Evolutionary conservation across 2,329 filamentous ascomycete species (phyloP).

Genomic region (Microcyclosporella mali): DNA sequence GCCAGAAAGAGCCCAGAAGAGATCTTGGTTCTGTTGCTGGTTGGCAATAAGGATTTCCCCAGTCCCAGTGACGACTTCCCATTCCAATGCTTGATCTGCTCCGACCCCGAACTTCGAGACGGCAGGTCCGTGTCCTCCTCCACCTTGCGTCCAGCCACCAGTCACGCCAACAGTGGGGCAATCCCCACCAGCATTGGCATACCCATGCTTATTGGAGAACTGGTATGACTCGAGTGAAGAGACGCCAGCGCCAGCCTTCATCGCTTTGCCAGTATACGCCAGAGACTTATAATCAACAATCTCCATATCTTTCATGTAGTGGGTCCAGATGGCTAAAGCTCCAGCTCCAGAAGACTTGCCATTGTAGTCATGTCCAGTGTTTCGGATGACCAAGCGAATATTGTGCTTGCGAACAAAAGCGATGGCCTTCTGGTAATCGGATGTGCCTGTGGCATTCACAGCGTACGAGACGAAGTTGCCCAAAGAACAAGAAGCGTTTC

Average conservation of each 20-base stretch:
- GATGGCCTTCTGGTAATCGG: slow-evolving; percentile 21
- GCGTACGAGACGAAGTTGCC: not conserved
- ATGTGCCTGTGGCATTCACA: not conserved
- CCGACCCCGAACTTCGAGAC: slow-evolving; percentile 16
- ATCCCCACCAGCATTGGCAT: slow-evolving; percentile 11
- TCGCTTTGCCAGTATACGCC: slow-evolving; percentile 13
- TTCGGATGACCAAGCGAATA: slow-evolving; percentile 4
- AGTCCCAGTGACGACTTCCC: slow-evolving; percentile 49
- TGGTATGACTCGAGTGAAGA: slow-evolving; percentile 11
- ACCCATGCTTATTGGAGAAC: not conserved
- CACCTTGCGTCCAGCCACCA: slow-evolving; percentile 22
- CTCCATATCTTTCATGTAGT: slow-evolving; percentile 40
- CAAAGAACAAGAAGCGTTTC: not conserved
- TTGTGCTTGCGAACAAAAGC: slow-evolving; percentile 34
- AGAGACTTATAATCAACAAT: too few relatives aligned
- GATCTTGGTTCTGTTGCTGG: slow-evolving; percentile 38
- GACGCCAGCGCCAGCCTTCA: slow-evolving; percentile 18
- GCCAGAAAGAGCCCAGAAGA: slow-evolving; percentile 50
- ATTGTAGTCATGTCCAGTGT: slow-evolving; percentile 26
- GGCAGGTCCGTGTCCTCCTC: slow-evolving; percentile 17
- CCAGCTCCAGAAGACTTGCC: slow-evolving; percentile 58
- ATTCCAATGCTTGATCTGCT: slow-evolving; percentile 18
- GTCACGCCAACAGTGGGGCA: slow-evolving; percentile 19
- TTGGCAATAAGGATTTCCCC: slow-evolving; percentile 45
- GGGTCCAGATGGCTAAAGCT: slow-evolving; percentile 52